Evolutionary conservation across 2,329 filamentous ascomycete species (phyloP).

Genomic region (Parasarocladium wereldwijsianum): DNA sequence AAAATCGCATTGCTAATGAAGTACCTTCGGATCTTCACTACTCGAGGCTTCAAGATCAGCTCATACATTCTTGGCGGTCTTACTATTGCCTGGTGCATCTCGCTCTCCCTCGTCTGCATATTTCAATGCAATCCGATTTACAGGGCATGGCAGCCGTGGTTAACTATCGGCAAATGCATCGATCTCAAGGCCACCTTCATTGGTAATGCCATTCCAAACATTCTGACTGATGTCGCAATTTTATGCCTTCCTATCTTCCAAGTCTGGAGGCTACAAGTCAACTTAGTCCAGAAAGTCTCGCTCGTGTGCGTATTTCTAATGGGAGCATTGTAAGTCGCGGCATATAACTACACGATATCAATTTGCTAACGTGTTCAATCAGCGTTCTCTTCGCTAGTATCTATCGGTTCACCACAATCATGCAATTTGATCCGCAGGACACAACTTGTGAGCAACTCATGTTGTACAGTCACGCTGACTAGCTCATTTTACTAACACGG

Average conservation of each 20-base stretch:
- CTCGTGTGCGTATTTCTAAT: no score
- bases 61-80: conserved; percentile 5
- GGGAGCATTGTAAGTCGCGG: no score
- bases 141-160: conserved; percentile 19
- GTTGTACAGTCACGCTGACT: no score
- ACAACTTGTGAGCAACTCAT: no score
- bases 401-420: no score
- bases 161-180: conserved; percentile 22
- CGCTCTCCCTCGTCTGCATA: conserved; percentile 14
- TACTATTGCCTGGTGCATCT: conserved; percentile 7
- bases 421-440: no score
- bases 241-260: conserved; percentile 9
- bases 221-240: conserved; percentile 22
- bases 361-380: no score
- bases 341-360: no score
- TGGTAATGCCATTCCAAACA: conserved; percentile 27
- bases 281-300: no score
- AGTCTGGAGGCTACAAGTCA: no score
- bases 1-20: conserved; percentile 7
- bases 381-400: no score
- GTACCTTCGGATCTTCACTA: conserved; percentile 7
- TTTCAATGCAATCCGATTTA: conserved; percentile 25
- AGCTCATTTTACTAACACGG: no score
- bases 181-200: conserved; percentile 23
- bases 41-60: conserved; percentile 5